These are phyloP conservation scores for Theileria annulata DNA, from an alignment of 169 alveolate genomes.

Conservation along the genomic window DNA sequence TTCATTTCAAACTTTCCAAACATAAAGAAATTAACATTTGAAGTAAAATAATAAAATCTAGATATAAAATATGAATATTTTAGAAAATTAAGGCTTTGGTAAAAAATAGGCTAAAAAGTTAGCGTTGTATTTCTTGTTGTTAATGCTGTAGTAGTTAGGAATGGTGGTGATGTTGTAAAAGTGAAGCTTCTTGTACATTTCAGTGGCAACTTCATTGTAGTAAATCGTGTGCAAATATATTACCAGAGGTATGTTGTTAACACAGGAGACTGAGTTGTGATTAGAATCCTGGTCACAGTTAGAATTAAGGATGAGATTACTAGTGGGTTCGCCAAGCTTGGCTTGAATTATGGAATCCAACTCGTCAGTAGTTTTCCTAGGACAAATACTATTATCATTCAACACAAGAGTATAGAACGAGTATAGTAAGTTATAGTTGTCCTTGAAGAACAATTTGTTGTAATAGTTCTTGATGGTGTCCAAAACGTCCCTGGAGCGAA, in stretches of 20 bases:
- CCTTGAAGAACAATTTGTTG: neutral
- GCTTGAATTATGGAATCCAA: constrained; percentile 1
- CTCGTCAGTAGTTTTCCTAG: neutral
- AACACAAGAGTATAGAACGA: constrained; percentile 13
- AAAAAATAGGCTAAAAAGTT: constrained; percentile 56
- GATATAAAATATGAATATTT: neutral
- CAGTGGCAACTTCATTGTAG: constrained; percentile 53
- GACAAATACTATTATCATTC: neutral
- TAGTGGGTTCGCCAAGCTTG: neutral
- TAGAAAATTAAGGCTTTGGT: neutral
- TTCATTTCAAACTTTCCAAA: too few relatives aligned
- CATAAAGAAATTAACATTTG: too few relatives aligned
- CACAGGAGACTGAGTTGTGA: neutral
- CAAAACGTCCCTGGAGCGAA: constrained; percentile 6
- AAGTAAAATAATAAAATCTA: neutral
- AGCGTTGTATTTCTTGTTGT: constrained; percentile 37
- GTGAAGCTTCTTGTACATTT: constrained; percentile 49
- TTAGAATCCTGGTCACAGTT: neutral
- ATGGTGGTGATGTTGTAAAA: constrained; percentile 39
- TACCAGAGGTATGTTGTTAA: constrained; percentile 36
- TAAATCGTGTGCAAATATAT: constrained; percentile 61
- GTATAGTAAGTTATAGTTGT: neutral
- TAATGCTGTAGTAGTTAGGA: constrained; percentile 44
- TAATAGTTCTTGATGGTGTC: constrained; percentile 2
- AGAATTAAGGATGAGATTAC: neutral